A percentile compares a stretch with the other conserved stretches of the same genome.
phyloP scores from a whole-genome alignment of 2,329 filamentous ascomycete genomes.

The Sphaerulina vaccinii region DNA sequence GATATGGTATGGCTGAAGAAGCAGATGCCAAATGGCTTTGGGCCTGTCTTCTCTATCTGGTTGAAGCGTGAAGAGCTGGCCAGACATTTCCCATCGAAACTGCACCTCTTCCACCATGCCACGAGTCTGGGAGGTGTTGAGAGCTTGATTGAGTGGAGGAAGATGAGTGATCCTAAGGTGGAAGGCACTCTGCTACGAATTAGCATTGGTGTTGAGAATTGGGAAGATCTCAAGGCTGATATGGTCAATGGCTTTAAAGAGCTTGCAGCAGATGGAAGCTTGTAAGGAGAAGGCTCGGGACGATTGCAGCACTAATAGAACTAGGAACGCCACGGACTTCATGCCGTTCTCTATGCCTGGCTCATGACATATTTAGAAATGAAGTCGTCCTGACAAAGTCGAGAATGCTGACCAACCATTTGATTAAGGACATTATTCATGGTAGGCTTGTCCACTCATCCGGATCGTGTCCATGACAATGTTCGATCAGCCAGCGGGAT shows the following conservation, averaged over 20 bases:
- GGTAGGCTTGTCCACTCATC: too few species aligned
- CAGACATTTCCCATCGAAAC: slow-evolving; percentile 69
- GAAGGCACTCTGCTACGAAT: slow-evolving; percentile 73
- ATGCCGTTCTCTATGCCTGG: too few species aligned
- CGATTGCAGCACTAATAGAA: too few species aligned
- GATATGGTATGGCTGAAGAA: slow-evolving; percentile 66
- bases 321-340: too few species aligned
- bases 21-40: slow-evolving; percentile 91
- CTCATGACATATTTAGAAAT: too few species aligned
- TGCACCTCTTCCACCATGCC: slow-evolving; percentile 87
- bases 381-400: too few species aligned
- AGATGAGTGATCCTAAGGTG: slow-evolving; percentile 76
- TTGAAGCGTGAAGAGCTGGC: slow-evolving; percentile 63
- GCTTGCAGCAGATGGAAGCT: slow-evolving; percentile 39
- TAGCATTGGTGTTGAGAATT: slow-evolving; percentile 82
- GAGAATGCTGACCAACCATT: too few species aligned
- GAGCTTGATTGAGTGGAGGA: slow-evolving; percentile 93
- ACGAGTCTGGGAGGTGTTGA: slow-evolving; percentile 93
- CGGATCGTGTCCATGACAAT: background rate
- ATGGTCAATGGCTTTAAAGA: slow-evolving; percentile 65
- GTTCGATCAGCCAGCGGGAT: background rate
- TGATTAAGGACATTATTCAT: too few species aligned
- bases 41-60: slow-evolving; percentile 79
- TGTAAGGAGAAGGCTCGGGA: background rate
- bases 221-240: slow-evolving; percentile 80